These are phyloP conservation scores for Penicillium bovifimosum DNA, from an alignment of 495 filamentous ascomycete genomes.

Conservation along the genomic window DNA sequence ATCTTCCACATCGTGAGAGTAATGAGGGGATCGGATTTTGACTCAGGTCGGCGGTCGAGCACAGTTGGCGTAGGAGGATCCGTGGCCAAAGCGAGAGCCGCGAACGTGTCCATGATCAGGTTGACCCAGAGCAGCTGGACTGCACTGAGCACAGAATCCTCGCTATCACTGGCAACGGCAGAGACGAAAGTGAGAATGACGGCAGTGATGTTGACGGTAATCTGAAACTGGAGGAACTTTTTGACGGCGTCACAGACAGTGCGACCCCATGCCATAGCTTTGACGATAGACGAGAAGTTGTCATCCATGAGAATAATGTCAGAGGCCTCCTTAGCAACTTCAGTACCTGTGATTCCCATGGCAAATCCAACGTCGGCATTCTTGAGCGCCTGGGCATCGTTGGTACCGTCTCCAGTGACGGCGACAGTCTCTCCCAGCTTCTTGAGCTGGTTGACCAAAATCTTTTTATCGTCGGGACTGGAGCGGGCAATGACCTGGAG, in stretches of 20 bases:
- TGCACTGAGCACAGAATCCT: conserved; percentile 72
- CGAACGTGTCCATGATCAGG: conserved; percentile 93
- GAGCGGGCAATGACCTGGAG: conserved; percentile 82
- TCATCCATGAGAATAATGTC: conserved; percentile 92
- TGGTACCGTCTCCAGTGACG: conserved; percentile 90
- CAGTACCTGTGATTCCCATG: conserved; percentile 87
- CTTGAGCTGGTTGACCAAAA: conserved; percentile 73
- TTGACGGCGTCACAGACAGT: conserved; percentile 85
- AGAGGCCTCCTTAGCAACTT: conserved; percentile 91
- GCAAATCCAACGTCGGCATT: conserved; percentile 87
- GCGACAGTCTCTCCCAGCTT: conserved; percentile 86
- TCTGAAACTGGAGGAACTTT: conserved; percentile 91
- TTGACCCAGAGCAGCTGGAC: conserved; percentile 91
- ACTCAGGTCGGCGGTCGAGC: conserved; percentile 69
- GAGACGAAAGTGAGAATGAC: conserved; percentile 81
- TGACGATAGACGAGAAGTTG: conserved; percentile 86
- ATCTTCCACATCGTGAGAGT: conserved; percentile 89
- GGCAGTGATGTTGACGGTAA: conserved; percentile 87
- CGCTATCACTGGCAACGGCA: conserved; percentile 57
- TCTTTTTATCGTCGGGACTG: conserved; percentile 78
- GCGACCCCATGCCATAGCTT: conserved; percentile 82
- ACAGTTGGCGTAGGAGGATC: conserved; percentile 69
- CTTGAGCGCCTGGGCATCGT: conserved; percentile 84
- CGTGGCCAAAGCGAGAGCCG: conserved; percentile 84
- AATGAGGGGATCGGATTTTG: conserved; percentile 71